These are phyloP conservation scores for Isabelozyma gotoi DNA, from an alignment of 805 yeast species.

Conservation along the genomic window DNA sequence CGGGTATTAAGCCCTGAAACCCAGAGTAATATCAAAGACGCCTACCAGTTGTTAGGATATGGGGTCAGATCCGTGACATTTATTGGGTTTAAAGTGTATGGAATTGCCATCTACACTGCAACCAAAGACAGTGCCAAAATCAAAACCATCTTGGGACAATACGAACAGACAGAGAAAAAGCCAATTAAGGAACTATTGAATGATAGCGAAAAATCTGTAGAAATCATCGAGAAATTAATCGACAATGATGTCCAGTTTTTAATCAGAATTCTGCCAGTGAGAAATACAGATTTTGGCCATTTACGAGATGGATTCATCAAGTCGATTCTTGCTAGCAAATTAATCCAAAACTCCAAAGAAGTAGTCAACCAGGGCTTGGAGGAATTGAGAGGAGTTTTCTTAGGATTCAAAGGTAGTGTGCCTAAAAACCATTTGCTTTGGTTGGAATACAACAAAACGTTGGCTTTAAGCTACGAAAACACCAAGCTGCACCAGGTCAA, in stretches of 20 bases:
- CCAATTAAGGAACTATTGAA: conserved; percentile 35
- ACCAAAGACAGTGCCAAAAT: conserved; percentile 48
- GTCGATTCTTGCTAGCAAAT: conserved; percentile 67
- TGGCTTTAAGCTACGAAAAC: conserved; percentile 24
- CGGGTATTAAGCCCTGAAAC: conserved; percentile 12
- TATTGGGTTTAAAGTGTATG: conserved; percentile 79
- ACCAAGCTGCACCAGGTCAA: conserved; percentile 19
- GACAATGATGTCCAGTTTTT: conserved; percentile 60
- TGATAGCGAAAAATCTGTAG: conserved; percentile 52
- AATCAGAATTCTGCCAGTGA: conserved; percentile 78
- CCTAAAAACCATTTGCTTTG: conserved; percentile 70
- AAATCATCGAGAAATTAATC: conserved; percentile 56
- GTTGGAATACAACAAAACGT: conserved; percentile 49
- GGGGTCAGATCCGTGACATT: conserved; percentile 87
- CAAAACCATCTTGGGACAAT: conserved; percentile 20
- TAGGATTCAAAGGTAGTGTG: conserved; percentile 63
- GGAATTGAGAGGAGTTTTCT: conserved; percentile 62
- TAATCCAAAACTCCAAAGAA: conserved; percentile 47
- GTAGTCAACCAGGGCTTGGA: conserved; percentile 58
- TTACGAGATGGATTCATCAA: conserved; percentile 86
- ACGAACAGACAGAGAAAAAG: not conserved
- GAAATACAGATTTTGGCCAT: conserved; percentile 91
- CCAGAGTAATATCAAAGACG: conserved; percentile 20
- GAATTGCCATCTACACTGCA: conserved; percentile 78
- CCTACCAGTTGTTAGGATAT: conserved; percentile 64